Evolutionary conservation across 202 grass and related monocot genomes (phyloP), one percentile per base, ranked within the genome.

Genomic region (Zizania palustris): DNA sequence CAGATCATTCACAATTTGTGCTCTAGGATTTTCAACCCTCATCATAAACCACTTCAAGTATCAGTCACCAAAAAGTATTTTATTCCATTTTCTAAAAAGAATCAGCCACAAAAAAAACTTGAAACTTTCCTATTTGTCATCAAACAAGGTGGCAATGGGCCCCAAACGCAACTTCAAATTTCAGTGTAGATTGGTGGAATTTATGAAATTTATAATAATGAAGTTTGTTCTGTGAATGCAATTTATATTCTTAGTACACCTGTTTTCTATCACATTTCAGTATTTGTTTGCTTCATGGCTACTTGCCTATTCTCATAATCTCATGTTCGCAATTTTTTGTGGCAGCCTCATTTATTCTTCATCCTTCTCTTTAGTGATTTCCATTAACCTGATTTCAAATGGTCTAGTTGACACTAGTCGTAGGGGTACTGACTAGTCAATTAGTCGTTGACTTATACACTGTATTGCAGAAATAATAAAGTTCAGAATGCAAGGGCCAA

Each of bases 291-390:
- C 66, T 75, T 50, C 34, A 43, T 76, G 28, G 22, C 16, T 80
- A 75, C 37, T 69, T 81, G 64, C 45, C 37, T 78, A 66, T 9
- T 73, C 19, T n/a, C n/a, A n/a, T n/a, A n/a, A n/a, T n/a, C n/a
- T 19, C 14, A 78, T 43, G 72, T 20, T 22, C 16, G 1, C 57
- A 13, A 42, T 70, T 67, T 71, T 38, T 50, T 65, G 16, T 80
- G 43, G 18, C 48, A 56, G 16, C 45, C 36, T 75, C 45, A 33
- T 65, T 18, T 72, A 77, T 45, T 60, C 14, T 69, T 44, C 11
- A 69, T 84, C 51, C 18, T 70, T 67, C 7, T 55, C 18, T 55
- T 36, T 69, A 45, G 70, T 61, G 44, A 45, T 63, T 67, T 11
- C 3, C 55, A 28, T 69, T 80, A 39, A 63, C 46, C 63, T 85